Evolutionary conservation across 2,329 filamentous ascomycete genomes (phyloP).

Genomic region (Talaromyces sp.): DNA sequence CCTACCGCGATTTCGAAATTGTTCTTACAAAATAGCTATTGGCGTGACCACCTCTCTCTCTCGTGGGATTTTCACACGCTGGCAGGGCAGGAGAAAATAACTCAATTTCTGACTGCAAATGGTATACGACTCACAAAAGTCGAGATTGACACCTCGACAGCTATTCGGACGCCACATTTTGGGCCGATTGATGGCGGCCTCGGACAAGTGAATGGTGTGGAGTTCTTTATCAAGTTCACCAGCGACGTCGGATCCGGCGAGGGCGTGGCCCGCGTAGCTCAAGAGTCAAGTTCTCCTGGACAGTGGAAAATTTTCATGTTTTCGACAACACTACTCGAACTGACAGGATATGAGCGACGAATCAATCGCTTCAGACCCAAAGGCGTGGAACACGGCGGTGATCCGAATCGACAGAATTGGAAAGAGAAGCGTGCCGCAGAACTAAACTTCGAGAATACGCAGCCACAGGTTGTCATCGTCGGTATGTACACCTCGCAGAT

Average conservation of each 20-base stretch:
- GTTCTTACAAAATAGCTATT: slow-evolving; percentile 53
- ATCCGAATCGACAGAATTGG: slow-evolving; percentile 58
- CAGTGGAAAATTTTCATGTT: slow-evolving; percentile 63
- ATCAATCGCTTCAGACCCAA: slow-evolving; percentile 48
- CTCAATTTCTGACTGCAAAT: slow-evolving; percentile 29
- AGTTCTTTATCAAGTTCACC: slow-evolving; percentile 55
- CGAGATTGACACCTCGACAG: slow-evolving; percentile 46
- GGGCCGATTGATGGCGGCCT: slow-evolving; percentile 48
- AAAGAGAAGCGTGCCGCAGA: slow-evolving; percentile 52
- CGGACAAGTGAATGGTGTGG: slow-evolving; percentile 52
- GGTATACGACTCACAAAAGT: slow-evolving; percentile 46
- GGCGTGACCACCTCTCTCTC: slow-evolving; percentile 58
- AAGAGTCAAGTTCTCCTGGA: slow-evolving; percentile 28
- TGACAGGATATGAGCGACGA: slow-evolving; percentile 55
- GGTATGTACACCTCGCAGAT: slow-evolving; percentile 43
- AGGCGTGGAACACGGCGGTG: slow-evolving; percentile 57
- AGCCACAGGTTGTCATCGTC: slow-evolving; percentile 61
- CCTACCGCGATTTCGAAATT: slow-evolving; percentile 37
- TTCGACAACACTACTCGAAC: slow-evolving; percentile 56
- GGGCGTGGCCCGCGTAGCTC: slow-evolving; percentile 54
- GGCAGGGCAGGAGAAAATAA: slow-evolving; percentile 46
- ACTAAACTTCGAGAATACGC: slow-evolving; percentile 48
- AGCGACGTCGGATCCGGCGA: slow-evolving; percentile 55
- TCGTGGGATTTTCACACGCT: slow-evolving; percentile 57
- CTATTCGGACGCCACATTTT: slow-evolving; percentile 45